phyloP scores from a whole-genome alignment of 495 filamentous ascomycete genomes.

The Neurospora sp. region DNA sequence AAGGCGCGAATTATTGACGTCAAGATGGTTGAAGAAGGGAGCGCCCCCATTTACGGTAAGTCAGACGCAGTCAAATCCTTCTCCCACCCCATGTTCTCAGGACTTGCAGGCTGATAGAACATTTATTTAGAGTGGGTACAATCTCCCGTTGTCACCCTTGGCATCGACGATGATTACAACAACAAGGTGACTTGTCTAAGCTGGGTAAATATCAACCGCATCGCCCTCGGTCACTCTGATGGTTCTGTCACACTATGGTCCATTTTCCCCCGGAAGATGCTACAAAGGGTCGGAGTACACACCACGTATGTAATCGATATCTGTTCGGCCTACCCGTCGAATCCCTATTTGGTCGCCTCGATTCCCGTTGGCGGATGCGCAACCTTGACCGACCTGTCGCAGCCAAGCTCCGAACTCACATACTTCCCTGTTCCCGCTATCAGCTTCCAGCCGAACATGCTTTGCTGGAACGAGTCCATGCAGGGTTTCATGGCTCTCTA shows the following conservation, averaged over 20 bases:
- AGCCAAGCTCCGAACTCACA: slow-evolving; percentile 35
- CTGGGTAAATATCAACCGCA: slow-evolving; percentile 38
- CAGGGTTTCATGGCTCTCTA: slow-evolving; percentile 36
- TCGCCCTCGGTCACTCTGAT: slow-evolving; percentile 36
- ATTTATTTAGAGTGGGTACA: slow-evolving; percentile 25
- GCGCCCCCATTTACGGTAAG: slow-evolving; percentile 25
- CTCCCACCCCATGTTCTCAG: neutral
- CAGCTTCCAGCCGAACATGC: slow-evolving; percentile 36
- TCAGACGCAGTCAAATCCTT: neutral
- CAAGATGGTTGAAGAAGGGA: slow-evolving; percentile 13
- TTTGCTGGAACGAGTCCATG: slow-evolving; percentile 36
- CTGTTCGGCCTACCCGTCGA: slow-evolving; percentile 35
- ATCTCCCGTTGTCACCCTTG: slow-evolving; percentile 29
- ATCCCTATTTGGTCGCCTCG: slow-evolving; percentile 34
- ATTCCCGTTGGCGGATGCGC: slow-evolving; percentile 35
- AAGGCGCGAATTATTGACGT: slow-evolving; percentile 31
- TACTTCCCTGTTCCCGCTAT: slow-evolving; percentile 34
- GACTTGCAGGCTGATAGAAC: neutral
- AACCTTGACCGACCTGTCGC: slow-evolving; percentile 34
- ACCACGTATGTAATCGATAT: slow-evolving; percentile 37
- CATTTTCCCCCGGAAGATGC: slow-evolving; percentile 26
- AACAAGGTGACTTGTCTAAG: slow-evolving; percentile 36
- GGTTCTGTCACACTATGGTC: slow-evolving; percentile 40
- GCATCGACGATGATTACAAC: slow-evolving; percentile 28
- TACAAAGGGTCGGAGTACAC: slow-evolving; percentile 32